Evolutionary conservation across 257 asterid species (phyloP).

Genomic region (Fraxinus quadrangulata): DNA sequence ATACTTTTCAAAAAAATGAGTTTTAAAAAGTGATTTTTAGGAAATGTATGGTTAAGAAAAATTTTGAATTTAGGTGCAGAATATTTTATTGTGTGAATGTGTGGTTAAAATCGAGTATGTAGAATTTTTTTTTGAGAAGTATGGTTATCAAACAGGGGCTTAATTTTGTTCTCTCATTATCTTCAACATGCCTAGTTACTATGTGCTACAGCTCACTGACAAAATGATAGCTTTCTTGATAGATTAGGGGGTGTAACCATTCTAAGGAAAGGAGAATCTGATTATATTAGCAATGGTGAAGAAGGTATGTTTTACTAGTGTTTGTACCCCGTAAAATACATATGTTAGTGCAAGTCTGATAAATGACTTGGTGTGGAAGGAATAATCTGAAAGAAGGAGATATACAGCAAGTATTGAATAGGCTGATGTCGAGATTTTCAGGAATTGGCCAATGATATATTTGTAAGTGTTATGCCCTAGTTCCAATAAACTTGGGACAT

Average conservation of each 20-base stretch:
- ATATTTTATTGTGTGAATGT: no score
- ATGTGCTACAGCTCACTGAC: conserved; percentile 4
- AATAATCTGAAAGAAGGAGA: background rate
- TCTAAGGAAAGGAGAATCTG: conserved; percentile 77
- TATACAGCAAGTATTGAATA: background rate
- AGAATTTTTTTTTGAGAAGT: no score
- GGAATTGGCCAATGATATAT: background rate
- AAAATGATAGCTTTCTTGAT: conserved; percentile 17
- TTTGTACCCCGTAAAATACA: background rate
- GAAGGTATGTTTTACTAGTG: conserved; percentile 49
- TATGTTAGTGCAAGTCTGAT: background rate
- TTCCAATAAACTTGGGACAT: no score
- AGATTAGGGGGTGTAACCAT: conserved; percentile 87
- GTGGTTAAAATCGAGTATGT: no score
- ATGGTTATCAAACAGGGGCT: no score
- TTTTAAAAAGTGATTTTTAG: no score
- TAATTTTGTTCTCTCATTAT: background rate
- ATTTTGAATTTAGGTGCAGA: no score
- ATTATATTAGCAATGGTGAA: conserved; percentile 76
- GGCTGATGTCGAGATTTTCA: background rate
- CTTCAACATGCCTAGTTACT: background rate
- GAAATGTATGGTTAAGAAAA: no score
- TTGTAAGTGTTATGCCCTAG: no score
- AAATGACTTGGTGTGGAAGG: background rate
- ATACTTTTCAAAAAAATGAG: no score